A percentile compares a stretch with the other conserved stretches of the same genome.
phyloP scores from a whole-genome alignment of 495 filamentous ascomycete species.

The Neurospora hispaniola region DNA sequence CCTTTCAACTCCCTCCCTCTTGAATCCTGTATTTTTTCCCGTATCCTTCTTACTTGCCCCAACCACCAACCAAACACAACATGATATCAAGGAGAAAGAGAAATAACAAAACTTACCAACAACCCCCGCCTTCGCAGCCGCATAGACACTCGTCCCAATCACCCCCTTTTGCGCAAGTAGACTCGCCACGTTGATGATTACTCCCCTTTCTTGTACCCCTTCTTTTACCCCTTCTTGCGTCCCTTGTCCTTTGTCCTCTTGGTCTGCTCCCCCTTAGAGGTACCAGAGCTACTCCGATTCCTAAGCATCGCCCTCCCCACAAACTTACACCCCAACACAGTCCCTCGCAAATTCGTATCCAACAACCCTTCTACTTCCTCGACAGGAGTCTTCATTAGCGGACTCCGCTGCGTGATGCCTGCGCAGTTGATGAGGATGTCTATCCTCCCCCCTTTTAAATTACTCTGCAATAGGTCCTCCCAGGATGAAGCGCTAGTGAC shows the following conservation, averaged over 20 bases:
- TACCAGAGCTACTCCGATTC: background rate
- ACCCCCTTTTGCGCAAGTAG: constrained; percentile 55
- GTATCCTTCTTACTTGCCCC: too few relatives aligned
- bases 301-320: constrained; percentile 41
- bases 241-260: too few relatives aligned
- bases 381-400: constrained; percentile 39
- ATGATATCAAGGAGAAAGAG: too few relatives aligned
- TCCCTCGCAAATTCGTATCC: constrained; percentile 59
- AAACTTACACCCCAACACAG: constrained; percentile 52
- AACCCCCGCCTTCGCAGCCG: constrained; percentile 70
- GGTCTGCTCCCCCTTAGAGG: too few relatives aligned
- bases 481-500: background rate
- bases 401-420: constrained; percentile 47
- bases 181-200: constrained; percentile 71
- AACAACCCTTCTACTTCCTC: constrained; percentile 40
- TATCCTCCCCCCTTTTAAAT: constrained; percentile 11
- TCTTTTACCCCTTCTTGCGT: background rate
- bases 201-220: constrained; percentile 18
- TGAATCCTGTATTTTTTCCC: too few relatives aligned
- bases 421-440: constrained; percentile 71
- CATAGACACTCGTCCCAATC: constrained; percentile 58
- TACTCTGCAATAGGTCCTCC: background rate
- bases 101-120: constrained; percentile 36
- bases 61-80: too few relatives aligned
- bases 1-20: too few relatives aligned